Conservation (phyloP, 768 basidiomycete genomes). For the Collybiopsis luxurians region DNA sequence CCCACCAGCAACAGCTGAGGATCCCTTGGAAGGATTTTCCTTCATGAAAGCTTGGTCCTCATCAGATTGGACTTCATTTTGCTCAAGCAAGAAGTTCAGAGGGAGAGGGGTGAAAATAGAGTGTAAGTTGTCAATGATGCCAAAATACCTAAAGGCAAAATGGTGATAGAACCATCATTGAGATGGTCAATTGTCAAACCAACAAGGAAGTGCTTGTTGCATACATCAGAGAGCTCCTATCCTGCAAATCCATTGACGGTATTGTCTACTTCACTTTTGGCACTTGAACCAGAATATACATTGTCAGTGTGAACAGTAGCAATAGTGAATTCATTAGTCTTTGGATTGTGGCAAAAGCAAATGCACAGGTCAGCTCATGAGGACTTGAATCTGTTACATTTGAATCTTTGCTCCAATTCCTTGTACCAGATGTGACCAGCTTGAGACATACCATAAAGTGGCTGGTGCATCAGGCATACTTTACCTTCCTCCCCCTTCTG, state of each 20-base stretch:
- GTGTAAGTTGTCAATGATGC: background rate
- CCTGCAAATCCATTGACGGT: background rate
- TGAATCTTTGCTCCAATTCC: background rate
- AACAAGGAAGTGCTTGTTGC: background rate
- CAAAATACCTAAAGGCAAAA: background rate
- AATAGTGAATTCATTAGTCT: background rate
- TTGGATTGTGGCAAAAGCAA: background rate
- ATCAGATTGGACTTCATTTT: too few species aligned
- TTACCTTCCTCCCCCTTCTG: slow-evolving; percentile 7
- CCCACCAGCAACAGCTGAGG: too few species aligned
- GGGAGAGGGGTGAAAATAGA: background rate
- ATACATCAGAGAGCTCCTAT: background rate
- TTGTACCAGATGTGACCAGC: slow-evolving; percentile 9
- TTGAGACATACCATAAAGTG: background rate
- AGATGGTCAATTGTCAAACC: background rate
- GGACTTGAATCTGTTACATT: background rate
- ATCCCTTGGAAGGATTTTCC: too few species aligned
- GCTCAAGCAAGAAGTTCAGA: background rate
- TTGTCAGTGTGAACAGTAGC: background rate
- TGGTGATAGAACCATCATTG: background rate
- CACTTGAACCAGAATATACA: background rate
- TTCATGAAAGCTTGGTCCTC: too few species aligned
- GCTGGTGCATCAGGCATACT: background rate
- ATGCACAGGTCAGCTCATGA: slow-evolving; percentile 5
- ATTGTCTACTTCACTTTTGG: background rate